Base-by-base conservation (phyloP, 768 basidiomycete species). In the Trametopsis cervina region DNA sequence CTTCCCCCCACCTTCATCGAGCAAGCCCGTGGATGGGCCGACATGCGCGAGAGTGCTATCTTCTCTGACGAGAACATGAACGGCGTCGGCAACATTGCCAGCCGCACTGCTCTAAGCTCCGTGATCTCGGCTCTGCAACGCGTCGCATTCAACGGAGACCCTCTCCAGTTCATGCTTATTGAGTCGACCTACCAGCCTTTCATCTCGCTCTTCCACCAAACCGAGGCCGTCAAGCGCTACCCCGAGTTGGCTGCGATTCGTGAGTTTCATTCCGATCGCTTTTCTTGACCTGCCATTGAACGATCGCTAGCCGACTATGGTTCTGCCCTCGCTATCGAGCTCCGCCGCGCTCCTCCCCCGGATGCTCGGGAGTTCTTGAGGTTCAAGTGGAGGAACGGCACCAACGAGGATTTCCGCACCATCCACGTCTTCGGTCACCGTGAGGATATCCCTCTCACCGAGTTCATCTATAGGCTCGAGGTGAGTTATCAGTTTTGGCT, bases 131-230 rank as follows among this genome's bases (percentile, higher is more conserved):
- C 87, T 9, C 76, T 93, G 47, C 78, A 85, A 60, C 81, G 80
- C 58, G 83, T 94, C 63, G 78, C 85, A 39, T 87, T 82, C 72
- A 80, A 83, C 57, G 80, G 76, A 52, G 83, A 89, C 68, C 83
- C 87, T 39, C 78, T 92, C 44, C 83, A 87, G 58, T 76, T 93
- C 68, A 72, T 84, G 65, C 63, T 90, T 55, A 72, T 89, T 56
- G 79, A 87, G 67, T 82, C 83, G 13, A 86, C 87, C 53, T 93
- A 93, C 73, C 90, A 92, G 65, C 83, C 90, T 12, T 89, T 94
- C 77, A 82, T 92, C 59, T 90, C 88, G 3, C 74, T 93, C 64
- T 85, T 93, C 78, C 78, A 82, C 61, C 77, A 85, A 65, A 78
- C 87, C 17, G 85, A 84, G 48, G 67, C 84, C 47, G 56, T 66